Evolutionary conservation across 2,329 filamentous ascomycete genomes (phyloP).

Genomic region (Aspergillus flavus): DNA sequence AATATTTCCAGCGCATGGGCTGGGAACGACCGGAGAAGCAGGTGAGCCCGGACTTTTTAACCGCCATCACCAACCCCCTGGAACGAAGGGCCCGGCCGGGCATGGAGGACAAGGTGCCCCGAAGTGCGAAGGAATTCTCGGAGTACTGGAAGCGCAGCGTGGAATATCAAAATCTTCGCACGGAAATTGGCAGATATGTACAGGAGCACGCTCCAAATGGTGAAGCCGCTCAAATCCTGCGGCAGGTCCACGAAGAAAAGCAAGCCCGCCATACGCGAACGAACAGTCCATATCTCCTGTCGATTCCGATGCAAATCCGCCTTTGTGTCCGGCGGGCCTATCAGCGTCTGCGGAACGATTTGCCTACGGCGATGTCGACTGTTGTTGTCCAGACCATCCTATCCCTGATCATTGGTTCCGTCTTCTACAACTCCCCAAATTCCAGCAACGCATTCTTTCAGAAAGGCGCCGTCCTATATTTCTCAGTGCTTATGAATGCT

Average conservation of each 20-base stretch:
- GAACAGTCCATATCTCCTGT: slow-evolving; percentile 78
- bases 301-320: slow-evolving; percentile 69
- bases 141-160: slow-evolving; percentile 55
- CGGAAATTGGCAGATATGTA: slow-evolving; percentile 27
- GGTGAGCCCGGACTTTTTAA: slow-evolving; percentile 69
- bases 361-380: slow-evolving; percentile 66
- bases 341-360: slow-evolving; percentile 71
- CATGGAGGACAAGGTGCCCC: slow-evolving; percentile 63
- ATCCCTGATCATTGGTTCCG: slow-evolving; percentile 72
- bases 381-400: slow-evolving; percentile 68
- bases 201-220: background rate
- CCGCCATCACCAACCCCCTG: slow-evolving; percentile 63
- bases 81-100: slow-evolving; percentile 59
- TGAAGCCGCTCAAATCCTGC: background rate
- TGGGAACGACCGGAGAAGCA: slow-evolving; percentile 67
- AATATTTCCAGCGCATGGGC: slow-evolving; percentile 67
- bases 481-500: slow-evolving; percentile 79
- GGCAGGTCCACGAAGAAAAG: slow-evolving; percentile 12
- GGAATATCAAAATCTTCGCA: slow-evolving; percentile 43
- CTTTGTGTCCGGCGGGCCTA: slow-evolving; percentile 80
- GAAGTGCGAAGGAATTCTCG: slow-evolving; percentile 69
- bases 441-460: slow-evolving; percentile 71
- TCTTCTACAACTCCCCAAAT: slow-evolving; percentile 73
- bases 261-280: slow-evolving; percentile 51
- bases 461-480: slow-evolving; percentile 76